phyloP scores from a whole-genome alignment of 2,329 filamentous ascomycete species.

The Blastomyces parvus region DNA sequence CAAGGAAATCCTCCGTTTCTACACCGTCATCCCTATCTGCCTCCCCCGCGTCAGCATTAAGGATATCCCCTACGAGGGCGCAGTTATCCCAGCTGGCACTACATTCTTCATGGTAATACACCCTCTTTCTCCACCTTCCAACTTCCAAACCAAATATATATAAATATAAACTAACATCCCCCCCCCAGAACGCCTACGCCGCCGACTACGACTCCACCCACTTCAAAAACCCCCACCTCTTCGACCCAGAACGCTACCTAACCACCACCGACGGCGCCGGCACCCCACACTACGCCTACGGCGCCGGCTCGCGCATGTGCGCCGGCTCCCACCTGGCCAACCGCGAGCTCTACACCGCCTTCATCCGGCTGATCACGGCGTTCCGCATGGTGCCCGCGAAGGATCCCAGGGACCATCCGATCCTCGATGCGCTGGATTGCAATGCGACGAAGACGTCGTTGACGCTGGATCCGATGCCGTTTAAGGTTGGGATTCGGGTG shows the following conservation, averaged over 20 bases:
- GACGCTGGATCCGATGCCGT: constrained; percentile 54
- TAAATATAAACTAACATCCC: not conserved
- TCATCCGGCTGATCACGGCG: constrained; percentile 49
- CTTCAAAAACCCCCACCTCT: constrained; percentile 54
- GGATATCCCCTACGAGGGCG: constrained; percentile 59
- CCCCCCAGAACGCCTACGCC: constrained; percentile 57
- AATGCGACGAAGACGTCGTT: constrained; percentile 49
- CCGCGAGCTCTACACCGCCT: constrained; percentile 53
- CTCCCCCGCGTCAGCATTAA: constrained; percentile 63
- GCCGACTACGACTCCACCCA: constrained; percentile 62
- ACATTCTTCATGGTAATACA: constrained; percentile 63
- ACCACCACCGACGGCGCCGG: constrained; percentile 43
- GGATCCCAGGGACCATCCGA: constrained; percentile 40
- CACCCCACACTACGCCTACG: constrained; percentile 54
- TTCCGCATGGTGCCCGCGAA: constrained; percentile 47
- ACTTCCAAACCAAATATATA: not conserved
- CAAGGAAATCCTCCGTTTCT: constrained; percentile 70
- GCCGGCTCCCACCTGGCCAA: constrained; percentile 55
- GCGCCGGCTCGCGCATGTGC: constrained; percentile 55
- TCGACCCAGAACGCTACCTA: constrained; percentile 63
- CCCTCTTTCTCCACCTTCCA: not conserved
- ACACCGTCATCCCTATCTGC: constrained; percentile 70
- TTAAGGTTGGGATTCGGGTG: constrained; percentile 49
- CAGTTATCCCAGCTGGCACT: constrained; percentile 61
- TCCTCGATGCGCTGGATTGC: constrained; percentile 50